These are phyloP conservation scores for Protomyces inouyei DNA, from an alignment of 1,139 yeast species.

Conservation along the genomic window DNA sequence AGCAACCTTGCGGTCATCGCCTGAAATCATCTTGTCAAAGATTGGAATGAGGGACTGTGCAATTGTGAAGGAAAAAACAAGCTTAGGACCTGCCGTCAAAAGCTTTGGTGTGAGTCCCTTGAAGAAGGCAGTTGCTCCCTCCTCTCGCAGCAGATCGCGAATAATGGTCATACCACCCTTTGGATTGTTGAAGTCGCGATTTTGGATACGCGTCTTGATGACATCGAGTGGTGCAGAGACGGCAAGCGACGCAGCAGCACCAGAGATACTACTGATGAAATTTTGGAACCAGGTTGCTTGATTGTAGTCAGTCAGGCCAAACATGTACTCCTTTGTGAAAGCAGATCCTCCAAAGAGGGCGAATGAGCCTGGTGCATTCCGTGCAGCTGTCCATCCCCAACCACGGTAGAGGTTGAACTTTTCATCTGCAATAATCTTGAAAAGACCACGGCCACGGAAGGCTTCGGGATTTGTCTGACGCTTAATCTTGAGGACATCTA, in stretches of 20 bases:
- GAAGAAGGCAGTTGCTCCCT: constrained; percentile 85
- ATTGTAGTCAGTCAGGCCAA: constrained; percentile 78
- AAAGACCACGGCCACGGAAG: constrained; percentile 93
- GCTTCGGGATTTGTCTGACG: constrained; percentile 99
- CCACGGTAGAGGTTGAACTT: constrained; percentile 94
- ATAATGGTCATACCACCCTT: constrained; percentile 89
- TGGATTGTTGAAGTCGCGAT: constrained; percentile 90
- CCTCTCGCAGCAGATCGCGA: constrained; percentile 87
- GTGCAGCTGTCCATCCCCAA: constrained; percentile 99
- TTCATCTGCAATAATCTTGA: constrained; percentile 79
- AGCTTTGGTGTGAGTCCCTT: constrained; percentile 95
- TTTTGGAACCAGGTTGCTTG: constrained; percentile 93
- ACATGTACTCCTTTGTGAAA: constrained; percentile 92
- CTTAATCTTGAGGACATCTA: constrained; percentile 93
- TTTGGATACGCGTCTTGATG: constrained; percentile 96
- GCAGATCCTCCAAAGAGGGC: constrained; percentile 98
- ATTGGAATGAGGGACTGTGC: constrained; percentile 97
- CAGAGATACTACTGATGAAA: constrained; percentile 91
- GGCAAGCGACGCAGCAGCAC: constrained; percentile 94
- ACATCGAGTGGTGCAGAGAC: constrained; percentile 98
- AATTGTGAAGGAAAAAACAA: constrained; percentile 83
- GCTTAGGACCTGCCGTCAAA: constrained; percentile 95
- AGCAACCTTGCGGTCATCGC: constrained; percentile 7
- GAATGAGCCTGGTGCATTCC: constrained; percentile 98
- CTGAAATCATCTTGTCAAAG: constrained; percentile 57